Evolutionary conservation across 345 rosid species (phyloP).

Genomic region (Laguncularia racemosa): DNA sequence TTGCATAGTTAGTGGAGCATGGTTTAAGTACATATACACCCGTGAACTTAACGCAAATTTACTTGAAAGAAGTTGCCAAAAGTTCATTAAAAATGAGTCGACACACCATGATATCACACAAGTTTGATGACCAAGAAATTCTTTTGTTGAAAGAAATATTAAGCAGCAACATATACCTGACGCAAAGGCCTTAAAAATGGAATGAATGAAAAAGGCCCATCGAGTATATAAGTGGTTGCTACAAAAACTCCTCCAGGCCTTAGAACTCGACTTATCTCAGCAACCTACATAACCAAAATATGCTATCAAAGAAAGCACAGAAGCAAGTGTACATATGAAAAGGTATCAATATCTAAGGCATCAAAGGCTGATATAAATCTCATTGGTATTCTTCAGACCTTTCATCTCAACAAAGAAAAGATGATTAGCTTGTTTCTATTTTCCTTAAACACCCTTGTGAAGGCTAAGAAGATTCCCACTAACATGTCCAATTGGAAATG

Average conservation of each 20-base stretch:
- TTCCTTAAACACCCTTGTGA: background rate
- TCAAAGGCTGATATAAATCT: too few species aligned
- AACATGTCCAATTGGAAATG: background rate
- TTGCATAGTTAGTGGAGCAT: too few species aligned
- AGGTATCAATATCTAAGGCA: too few species aligned
- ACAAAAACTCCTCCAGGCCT: conserved; percentile 90
- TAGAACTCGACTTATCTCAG: conserved; percentile 81
- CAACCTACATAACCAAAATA: conserved; percentile 35
- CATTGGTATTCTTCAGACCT: too few species aligned
- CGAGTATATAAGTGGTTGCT: conserved; percentile 57
- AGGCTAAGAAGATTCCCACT: background rate
- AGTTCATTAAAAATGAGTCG: too few species aligned
- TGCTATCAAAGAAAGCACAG: too few species aligned
- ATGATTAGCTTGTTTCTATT: background rate
- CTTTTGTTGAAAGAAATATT: conserved; percentile 5
- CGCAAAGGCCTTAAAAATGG: conserved; percentile 45
- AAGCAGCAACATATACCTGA: conserved; percentile 36
- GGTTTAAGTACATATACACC: too few species aligned
- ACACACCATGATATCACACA: too few species aligned
- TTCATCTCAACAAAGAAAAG: background rate
- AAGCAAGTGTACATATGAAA: too few species aligned
- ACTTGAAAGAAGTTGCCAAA: too few species aligned
- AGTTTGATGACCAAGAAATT: background rate
- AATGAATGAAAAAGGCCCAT: conserved; percentile 41
- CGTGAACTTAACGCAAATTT: too few species aligned